phyloP scores from a whole-genome alignment of 2,329 filamentous ascomycete genomes.

The Verticillium zaregamsianum region DNA sequence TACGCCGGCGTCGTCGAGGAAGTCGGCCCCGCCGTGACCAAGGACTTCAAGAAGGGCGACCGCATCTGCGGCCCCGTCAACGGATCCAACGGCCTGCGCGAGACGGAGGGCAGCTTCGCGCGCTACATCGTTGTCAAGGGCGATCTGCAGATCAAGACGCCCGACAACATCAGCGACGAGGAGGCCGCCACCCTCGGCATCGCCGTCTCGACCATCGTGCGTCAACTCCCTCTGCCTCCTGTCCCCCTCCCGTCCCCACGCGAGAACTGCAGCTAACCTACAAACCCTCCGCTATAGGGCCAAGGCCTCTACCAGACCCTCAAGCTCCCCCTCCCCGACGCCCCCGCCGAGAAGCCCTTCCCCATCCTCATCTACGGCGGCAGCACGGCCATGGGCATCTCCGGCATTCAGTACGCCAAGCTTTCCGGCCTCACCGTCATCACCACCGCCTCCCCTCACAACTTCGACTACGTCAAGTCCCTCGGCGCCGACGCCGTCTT shows the following conservation, averaged over 20 bases:
- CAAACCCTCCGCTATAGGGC: slow-evolving; percentile 22
- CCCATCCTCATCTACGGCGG: slow-evolving; percentile 37
- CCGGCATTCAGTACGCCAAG: slow-evolving; percentile 33
- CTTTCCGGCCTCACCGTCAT: slow-evolving; percentile 27
- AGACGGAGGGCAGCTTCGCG: slow-evolving; percentile 36
- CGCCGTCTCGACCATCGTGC: slow-evolving; percentile 36
- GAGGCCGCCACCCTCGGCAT: slow-evolving; percentile 42
- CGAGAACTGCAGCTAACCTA: not conserved
- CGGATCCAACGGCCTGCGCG: slow-evolving; percentile 21
- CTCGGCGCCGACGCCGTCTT: slow-evolving; percentile 26
- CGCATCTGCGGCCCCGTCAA: slow-evolving; percentile 36
- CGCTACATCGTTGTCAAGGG: slow-evolving; percentile 34
- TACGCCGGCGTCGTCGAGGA: slow-evolving; percentile 43
- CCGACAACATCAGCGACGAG: slow-evolving; percentile 38
- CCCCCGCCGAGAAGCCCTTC: slow-evolving; percentile 28
- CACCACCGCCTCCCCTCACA: slow-evolving; percentile 25
- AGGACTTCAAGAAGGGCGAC: slow-evolving; percentile 41
- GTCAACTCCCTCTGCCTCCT: not conserved
- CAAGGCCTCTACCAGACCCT: slow-evolving; percentile 46
- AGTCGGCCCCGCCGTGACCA: slow-evolving; percentile 37
- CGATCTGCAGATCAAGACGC: slow-evolving; percentile 37
- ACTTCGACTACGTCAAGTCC: slow-evolving; percentile 28
- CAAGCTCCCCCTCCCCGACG: slow-evolving; percentile 39
- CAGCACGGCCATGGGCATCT: slow-evolving; percentile 52
- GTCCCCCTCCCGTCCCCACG: not conserved